A percentile compares a stretch with the other conserved stretches of the same genome.
phyloP scores from a whole-genome alignment of 805 yeast species.

The Lachancea sp. region DNA sequence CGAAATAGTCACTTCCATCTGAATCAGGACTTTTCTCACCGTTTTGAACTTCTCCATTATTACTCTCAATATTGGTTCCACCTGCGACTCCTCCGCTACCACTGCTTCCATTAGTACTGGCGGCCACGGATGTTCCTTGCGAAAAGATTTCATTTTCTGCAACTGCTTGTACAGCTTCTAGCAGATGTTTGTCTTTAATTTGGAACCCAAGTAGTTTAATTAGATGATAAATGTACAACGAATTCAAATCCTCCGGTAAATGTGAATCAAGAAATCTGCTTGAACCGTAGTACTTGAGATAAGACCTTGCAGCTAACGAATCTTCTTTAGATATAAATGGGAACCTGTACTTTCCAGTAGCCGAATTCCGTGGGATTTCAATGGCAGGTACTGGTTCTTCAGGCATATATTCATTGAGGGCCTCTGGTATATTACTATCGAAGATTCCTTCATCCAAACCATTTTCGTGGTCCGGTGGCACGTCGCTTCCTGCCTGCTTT shows the following conservation, averaged over 20 bases:
- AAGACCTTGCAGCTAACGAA: constrained; percentile 43
- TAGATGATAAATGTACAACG: constrained; percentile 50
- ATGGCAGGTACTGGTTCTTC: constrained; percentile 16
- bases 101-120: background rate
- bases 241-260: constrained; percentile 53
- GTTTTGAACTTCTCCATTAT: constrained; percentile 24
- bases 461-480: background rate
- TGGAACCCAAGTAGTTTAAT: constrained; percentile 61
- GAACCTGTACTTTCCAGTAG: constrained; percentile 30
- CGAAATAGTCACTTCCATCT: constrained; percentile 17
- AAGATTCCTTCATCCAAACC: background rate
- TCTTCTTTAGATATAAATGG: constrained; percentile 39
- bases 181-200: constrained; percentile 32
- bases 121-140: constrained; percentile 8
- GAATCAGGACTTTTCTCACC: constrained; percentile 13
- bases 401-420: constrained; percentile 11
- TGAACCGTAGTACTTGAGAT: constrained; percentile 54
- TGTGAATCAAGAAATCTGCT: constrained; percentile 53
- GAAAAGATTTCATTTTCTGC: constrained; percentile 15
- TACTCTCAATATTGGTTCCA: background rate
- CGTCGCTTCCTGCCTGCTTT: background rate
- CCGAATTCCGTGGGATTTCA: constrained; percentile 23
- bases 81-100: constrained; percentile 8
- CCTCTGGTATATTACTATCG: background rate
- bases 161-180: constrained; percentile 26